Evolutionary conservation across 1,139 yeast species (phyloP).

Genomic region (Arxiozyma telluris): DNA sequence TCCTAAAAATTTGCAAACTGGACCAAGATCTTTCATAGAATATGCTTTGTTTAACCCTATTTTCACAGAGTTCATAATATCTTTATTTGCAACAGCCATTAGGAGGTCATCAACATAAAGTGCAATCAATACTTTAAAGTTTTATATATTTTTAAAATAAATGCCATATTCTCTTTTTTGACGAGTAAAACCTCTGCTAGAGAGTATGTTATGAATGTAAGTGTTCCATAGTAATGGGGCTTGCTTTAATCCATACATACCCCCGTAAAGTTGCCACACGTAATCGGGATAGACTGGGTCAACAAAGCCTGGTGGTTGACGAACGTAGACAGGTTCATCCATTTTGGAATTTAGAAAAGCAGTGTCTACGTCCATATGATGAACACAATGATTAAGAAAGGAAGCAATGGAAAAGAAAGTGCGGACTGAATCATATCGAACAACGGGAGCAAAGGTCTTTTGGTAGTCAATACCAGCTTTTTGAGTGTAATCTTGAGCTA

Average conservation of each 20-base stretch:
- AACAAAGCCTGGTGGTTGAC: neutral
- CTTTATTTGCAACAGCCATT: constrained; percentile 4
- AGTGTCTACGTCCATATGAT: neutral
- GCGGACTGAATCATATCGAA: constrained; percentile 10
- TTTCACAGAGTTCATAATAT: neutral
- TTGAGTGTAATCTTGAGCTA: constrained; percentile 9
- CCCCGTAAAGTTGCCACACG: neutral
- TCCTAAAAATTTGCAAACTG: neutral
- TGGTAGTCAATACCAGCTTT: constrained; percentile 20
- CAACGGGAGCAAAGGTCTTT: constrained; percentile 24
- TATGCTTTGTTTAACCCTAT: neutral
- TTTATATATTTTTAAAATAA: neutral
- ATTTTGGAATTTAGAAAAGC: too few relatives aligned
- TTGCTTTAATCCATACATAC: constrained; percentile 5
- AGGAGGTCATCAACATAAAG: constrained; percentile 7
- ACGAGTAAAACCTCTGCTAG: neutral
- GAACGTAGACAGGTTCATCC: neutral
- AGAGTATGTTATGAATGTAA: too few relatives aligned
- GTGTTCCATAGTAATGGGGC: neutral
- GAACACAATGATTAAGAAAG: constrained; percentile 7
- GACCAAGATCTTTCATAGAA: neutral
- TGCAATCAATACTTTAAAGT: constrained; percentile 1
- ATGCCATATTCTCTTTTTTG: neutral
- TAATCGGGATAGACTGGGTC: neutral
- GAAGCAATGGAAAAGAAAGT: constrained; percentile 2